Evolutionary conservation across 176 grass and related monocot genomes (phyloP).

Genomic region (Urochloa ruziziensis): DNA sequence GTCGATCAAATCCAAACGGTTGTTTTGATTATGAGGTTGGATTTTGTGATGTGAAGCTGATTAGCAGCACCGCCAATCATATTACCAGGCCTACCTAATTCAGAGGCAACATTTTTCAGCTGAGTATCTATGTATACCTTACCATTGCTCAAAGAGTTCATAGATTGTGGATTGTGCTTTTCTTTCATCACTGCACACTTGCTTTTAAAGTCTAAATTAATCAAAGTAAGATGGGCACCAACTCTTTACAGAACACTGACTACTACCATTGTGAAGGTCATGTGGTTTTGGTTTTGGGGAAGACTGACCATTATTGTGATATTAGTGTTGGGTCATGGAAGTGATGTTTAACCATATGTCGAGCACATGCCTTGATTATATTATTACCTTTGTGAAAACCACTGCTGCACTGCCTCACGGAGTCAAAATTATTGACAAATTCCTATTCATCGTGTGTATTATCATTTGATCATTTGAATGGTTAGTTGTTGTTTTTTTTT

Average conservation of each 20-base stretch:
- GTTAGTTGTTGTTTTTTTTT: no score
- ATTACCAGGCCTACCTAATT: neutral
- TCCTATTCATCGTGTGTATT: no score
- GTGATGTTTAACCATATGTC: neutral
- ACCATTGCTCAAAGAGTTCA: neutral
- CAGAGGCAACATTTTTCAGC: neutral
- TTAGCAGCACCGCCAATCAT: neutral
- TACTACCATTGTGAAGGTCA: neutral
- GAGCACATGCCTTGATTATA: neutral
- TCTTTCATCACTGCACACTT: neutral
- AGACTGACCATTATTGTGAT: neutral
- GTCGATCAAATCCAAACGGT: neutral
- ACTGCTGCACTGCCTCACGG: neutral
- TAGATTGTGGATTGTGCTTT: neutral
- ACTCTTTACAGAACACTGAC: neutral
- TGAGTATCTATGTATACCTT: neutral
- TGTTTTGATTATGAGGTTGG: neutral
- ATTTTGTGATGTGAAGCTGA: neutral
- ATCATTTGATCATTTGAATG: no score
- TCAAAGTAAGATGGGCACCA: neutral
- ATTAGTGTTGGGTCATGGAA: neutral
- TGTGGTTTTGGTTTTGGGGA: neutral
- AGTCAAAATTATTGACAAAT: neutral
- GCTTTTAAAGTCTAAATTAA: neutral
- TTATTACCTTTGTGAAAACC: neutral